Percentiles rank a stretch among this genome's conserved stretches.
Conservation (phyloP, 1,284 basidiomycete genomes). For the Pyrrhoderma lamaoense region DNA sequence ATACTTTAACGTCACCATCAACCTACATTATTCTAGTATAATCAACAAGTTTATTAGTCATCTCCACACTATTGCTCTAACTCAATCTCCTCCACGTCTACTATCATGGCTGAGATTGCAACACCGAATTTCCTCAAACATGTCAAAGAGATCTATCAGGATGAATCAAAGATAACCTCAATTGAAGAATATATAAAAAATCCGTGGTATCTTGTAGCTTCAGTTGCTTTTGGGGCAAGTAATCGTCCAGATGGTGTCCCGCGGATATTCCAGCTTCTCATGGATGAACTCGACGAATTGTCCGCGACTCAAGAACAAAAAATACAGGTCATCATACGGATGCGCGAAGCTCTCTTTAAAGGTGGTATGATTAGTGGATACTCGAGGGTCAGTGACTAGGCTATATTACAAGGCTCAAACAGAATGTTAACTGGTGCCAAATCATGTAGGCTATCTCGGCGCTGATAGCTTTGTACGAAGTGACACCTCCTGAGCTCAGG, state of each 20-base stretch:
- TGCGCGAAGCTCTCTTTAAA: slow-evolving; percentile 52
- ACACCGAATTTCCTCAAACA: slow-evolving; percentile 22
- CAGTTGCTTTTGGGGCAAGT: slow-evolving; percentile 46
- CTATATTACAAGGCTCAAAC: too few species aligned
- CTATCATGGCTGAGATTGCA: slow-evolving; percentile 21
- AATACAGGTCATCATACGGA: slow-evolving; percentile 36
- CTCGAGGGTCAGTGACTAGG: slow-evolving; percentile 34
- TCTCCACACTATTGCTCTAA: too few species aligned
- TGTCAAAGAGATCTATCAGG: neutral
- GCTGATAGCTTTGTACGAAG: slow-evolving; percentile 34
- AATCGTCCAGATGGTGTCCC: slow-evolving; percentile 52
- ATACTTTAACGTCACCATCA: too few species aligned
- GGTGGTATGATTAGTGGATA: slow-evolving; percentile 47
- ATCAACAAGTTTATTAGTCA: too few species aligned
- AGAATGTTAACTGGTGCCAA: too few species aligned
- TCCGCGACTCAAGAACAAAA: slow-evolving; percentile 22
- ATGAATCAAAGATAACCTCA: neutral
- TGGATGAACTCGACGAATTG: slow-evolving; percentile 32
- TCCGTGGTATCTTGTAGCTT: slow-evolving; percentile 51
- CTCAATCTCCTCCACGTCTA: neutral
- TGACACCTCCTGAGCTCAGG: slow-evolving; percentile 34
- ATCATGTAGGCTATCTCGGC: slow-evolving; percentile 39
- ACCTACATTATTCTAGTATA: too few species aligned
- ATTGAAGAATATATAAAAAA: slow-evolving; percentile 24
- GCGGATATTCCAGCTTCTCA: slow-evolving; percentile 40